These are phyloP conservation scores for Sordariomycetes sp. DNA, from an alignment of 2,329 filamentous ascomycete genomes.

Conservation along the genomic window DNA sequence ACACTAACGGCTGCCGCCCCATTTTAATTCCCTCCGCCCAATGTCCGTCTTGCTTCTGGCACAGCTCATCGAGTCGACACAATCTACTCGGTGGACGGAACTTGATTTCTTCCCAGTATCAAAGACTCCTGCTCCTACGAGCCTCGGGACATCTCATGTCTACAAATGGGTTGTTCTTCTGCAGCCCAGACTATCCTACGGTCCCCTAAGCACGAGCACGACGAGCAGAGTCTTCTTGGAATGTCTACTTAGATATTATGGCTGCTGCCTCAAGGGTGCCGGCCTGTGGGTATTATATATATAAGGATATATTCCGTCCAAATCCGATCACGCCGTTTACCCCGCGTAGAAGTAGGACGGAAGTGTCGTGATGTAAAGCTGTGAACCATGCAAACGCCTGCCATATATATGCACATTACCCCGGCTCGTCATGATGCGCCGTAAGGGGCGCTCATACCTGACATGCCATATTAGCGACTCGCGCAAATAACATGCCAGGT, in stretches of 20 bases:
- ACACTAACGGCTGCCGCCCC: too few relatives aligned
- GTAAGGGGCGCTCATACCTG: not conserved
- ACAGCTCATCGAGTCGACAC: too few relatives aligned
- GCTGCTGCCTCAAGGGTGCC: not conserved
- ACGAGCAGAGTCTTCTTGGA: not conserved
- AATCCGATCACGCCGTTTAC: not conserved
- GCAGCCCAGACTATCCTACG: not conserved
- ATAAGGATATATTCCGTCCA: not conserved
- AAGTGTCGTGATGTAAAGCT: not conserved
- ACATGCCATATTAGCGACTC: not conserved
- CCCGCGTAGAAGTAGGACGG: not conserved
- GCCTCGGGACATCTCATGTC: too few relatives aligned
- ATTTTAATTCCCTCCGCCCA: too few relatives aligned
- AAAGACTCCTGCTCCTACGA: too few relatives aligned
- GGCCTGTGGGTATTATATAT: not conserved
- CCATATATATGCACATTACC: not conserved
- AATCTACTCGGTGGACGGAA: too few relatives aligned
- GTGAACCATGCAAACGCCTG: not conserved
- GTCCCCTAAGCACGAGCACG: not conserved
- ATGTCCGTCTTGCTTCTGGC: too few relatives aligned
- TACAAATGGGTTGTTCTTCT: not conserved
- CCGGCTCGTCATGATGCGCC: not conserved
- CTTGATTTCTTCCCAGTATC: too few relatives aligned
- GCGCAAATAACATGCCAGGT: not conserved
- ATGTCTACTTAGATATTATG: not conserved